Evolutionary conservation across 1,139 yeast genomes (phyloP).

Genomic region (Debaryomycetaceae sp.): DNA sequence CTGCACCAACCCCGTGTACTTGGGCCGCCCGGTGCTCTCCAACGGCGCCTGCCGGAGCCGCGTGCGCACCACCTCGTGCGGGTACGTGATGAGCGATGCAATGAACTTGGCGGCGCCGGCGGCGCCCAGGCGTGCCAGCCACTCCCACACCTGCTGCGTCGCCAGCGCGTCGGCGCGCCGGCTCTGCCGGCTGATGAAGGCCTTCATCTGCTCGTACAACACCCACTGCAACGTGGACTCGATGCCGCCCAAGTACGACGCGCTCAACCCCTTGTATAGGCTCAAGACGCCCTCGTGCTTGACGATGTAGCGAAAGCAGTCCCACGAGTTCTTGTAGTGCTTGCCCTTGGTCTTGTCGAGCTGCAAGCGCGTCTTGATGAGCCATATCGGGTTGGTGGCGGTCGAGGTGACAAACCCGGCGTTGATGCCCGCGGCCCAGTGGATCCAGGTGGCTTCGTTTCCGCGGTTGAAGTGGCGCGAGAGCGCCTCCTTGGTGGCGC

Average conservation of each 20-base stretch:
- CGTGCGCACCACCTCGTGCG: constrained; percentile 96
- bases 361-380: constrained; percentile 90
- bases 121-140: constrained; percentile 96
- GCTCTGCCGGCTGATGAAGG: constrained; percentile 58
- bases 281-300: constrained; percentile 76
- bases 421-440: constrained; percentile 78
- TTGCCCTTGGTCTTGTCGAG: constrained; percentile 68
- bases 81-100: constrained; percentile 91
- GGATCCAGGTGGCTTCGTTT: constrained; percentile 80
- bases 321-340: constrained; percentile 78
- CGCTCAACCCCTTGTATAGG: constrained; percentile 83
- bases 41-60: constrained; percentile 91
- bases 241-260: constrained; percentile 89
- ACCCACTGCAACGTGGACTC: constrained; percentile 98
- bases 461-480: constrained; percentile 65
- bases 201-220: constrained; percentile 90
- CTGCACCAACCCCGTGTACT: constrained; percentile 85
- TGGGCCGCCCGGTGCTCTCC: constrained; percentile 68
- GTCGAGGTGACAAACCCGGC: constrained; percentile 97
- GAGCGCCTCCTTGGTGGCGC: constrained; percentile 76
- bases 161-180: constrained; percentile 32
- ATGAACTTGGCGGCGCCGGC: constrained; percentile 95
- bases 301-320: constrained; percentile 69
- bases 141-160: constrained; percentile 68
- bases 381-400: constrained; percentile 99